Percentiles rank a stretch among this genome's conserved stretches.
These are phyloP conservation scores for Schrenkiella parvula DNA, from an alignment of 345 rosid species.

Conservation along the genomic window DNA sequence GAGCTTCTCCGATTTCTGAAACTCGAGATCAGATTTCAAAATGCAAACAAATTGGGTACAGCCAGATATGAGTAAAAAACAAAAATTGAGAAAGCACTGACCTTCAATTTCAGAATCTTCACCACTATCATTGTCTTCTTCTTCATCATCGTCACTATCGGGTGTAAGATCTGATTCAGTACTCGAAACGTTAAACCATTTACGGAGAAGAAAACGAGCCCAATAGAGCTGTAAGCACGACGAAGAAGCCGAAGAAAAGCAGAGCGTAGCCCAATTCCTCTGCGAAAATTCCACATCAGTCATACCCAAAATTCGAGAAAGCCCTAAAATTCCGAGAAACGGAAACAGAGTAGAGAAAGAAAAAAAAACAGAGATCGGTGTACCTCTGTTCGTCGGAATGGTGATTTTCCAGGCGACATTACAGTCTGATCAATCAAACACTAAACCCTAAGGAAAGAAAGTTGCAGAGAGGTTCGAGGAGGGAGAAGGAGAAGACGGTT, in stretches of 20 bases:
- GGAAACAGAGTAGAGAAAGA: neutral
- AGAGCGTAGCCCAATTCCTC: constrained; percentile 25
- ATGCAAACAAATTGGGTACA: neutral
- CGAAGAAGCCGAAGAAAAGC: constrained; percentile 62
- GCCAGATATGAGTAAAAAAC: too few species aligned
- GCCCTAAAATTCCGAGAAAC: neutral
- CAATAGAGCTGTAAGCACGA: constrained; percentile 70
- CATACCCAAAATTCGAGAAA: neutral
- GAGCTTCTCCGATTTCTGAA: constrained; percentile 10
- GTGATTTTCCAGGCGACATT: constrained; percentile 15
- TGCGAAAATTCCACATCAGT: neutral
- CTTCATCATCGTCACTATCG: neutral
- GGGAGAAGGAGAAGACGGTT: constrained; percentile 13
- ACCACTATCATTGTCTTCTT: constrained; percentile 9
- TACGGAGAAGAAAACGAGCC: constrained; percentile 62
- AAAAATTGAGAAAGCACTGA: neutral
- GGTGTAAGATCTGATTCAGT: constrained; percentile 1
- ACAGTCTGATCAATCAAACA: neutral
- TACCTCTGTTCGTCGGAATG: constrained; percentile 7
- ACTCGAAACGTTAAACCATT: constrained; percentile 59
- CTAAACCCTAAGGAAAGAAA: neutral
- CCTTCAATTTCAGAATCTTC: neutral
- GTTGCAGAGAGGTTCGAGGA: neutral
- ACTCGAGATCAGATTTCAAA: neutral
- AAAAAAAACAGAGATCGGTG: constrained; percentile 6